Base-by-base conservation (phyloP, 2,329 filamentous ascomycete species). In the Fusarium begoniae region DNA sequence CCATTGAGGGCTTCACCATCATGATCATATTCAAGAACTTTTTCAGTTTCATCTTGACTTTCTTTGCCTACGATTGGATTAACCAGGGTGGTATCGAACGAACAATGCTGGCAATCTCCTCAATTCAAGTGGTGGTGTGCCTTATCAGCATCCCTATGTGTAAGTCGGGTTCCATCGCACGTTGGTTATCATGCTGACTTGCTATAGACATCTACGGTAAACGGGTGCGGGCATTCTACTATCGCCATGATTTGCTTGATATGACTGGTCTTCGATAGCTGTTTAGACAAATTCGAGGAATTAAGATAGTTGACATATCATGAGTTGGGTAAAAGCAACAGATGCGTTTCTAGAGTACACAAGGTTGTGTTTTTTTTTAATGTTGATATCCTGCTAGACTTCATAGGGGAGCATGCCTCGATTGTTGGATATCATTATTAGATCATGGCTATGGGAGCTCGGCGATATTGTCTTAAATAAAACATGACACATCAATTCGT, bases 11-110 rank as follows among this genome's bases (percentile, higher is more conserved):
- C 12, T 97, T 98, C 81, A 98, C 95, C 0, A 94, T 94, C 82
- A 89, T 96, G 81, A 89, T 98, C 73, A 91, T 98, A 61, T 98
- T 98, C 87, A 98, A 98, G 84, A 98, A 98, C 82, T 89, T 98
- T 71, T 97, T 98, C 84, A 93, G 92, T 72, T 98, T 97, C 78
- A 90, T 91, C 12, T 85, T 98, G 63, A 97, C 95, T 0, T 97
- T 92, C 81, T 92, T 90, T 75, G 94, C 94, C 2, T 97, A 94
- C 78, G 87, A 95, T 65, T 98, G 96, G 95, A 87, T 98, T 32
- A 87, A 92, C 15, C 74, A 84, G 2, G 90, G 90, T 4, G 89
- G 91, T n/a, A 89, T 90, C 68, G 86, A 88, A 53, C 81, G 82
- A 10, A 85, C 84, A 1, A 96, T 98, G 82, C 87, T 93, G 61